Base-by-base conservation (phyloP, 345 rosid species). In the Boechera retrofracta region DNA sequence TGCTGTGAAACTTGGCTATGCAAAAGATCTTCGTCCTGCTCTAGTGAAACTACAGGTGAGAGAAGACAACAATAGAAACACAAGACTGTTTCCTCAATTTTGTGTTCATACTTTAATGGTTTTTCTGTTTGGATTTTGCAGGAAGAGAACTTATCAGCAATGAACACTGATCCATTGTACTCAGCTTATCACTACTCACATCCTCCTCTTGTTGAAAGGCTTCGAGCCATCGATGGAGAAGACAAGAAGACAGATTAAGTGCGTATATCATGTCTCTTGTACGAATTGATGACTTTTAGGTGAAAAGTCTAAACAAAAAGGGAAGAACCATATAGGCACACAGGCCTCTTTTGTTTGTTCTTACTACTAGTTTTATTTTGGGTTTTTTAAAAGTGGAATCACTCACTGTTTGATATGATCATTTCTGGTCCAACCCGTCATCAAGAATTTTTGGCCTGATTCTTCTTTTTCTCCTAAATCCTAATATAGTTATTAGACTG, bases 91-190 rank as follows among this genome's bases (percentile, higher is more conserved):
- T 52, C 18, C 16, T 33, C 6, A 44, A 18, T 11, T 32, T 62
- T 15, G 7, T 29, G 49, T 71, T 32, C 7, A 71, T 6, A 62
- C 15, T 47, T 36, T 26, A 64, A 71, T 64, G 36, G 45, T 55
- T 36, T 42, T 33, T n/a, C 38, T 78, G 56, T 47, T 71, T 35
- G 70, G 18, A 29, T 12, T 67, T 74, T 29, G 62, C 95, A 96
- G 98, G 99, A 91, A 83, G 99, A 96, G 76, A 96, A 96, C 80
- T 85, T 96, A 72, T 91, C 98, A 8, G 89, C 98, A 5, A 91
- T 96, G 98, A 93, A 96, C 70, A 91, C 98, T 0, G 98, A 93
- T 86, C 99, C 97, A 26, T 91, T 94, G 93, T 93, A 91, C 85
- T 96, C 98, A 1, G 92, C 98, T 4, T 93, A 93, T 82, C 99